Conservation (phyloP, 441 rosid genomes). For the Pelargonium myrrhifolium region DNA sequence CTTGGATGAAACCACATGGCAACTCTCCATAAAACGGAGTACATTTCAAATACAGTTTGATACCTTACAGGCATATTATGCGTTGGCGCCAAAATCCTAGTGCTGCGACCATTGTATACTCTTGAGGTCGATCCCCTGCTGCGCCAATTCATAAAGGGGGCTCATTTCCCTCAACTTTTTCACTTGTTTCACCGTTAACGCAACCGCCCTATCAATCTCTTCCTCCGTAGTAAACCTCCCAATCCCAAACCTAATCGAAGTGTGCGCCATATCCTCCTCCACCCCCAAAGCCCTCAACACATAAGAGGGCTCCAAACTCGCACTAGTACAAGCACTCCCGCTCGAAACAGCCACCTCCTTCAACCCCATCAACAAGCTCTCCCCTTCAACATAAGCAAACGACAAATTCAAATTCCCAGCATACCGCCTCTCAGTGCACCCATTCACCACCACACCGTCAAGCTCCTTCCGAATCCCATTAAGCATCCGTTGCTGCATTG, state of each 20-base stretch:
- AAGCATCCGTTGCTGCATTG: constrained; percentile 62
- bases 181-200: constrained; percentile 78
- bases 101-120: constrained; percentile 92
- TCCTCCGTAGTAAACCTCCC: constrained; percentile 90
- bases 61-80: too few species aligned
- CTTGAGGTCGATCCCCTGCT: constrained; percentile 84
- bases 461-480: constrained; percentile 63
- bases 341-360: constrained; percentile 97
- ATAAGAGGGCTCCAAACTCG: constrained; percentile 87
- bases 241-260: constrained; percentile 88
- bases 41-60: too few species aligned
- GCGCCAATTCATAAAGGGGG: constrained; percentile 90
- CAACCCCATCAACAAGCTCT: constrained; percentile 95
- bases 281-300: constrained; percentile 94
- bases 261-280: constrained; percentile 96
- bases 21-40: too few species aligned
- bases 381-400: constrained; percentile 92
- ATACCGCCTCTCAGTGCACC: constrained; percentile 68
- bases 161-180: constrained; percentile 95
- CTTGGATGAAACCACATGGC: too few species aligned
- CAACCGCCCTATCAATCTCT: constrained; percentile 72
- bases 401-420: constrained; percentile 79
- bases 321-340: constrained; percentile 96
- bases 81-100: constrained; percentile 22
- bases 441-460: constrained; percentile 85